Base-by-base conservation (phyloP, 2,329 filamentous ascomycete genomes). In the Aquanectria penicillioides region DNA sequence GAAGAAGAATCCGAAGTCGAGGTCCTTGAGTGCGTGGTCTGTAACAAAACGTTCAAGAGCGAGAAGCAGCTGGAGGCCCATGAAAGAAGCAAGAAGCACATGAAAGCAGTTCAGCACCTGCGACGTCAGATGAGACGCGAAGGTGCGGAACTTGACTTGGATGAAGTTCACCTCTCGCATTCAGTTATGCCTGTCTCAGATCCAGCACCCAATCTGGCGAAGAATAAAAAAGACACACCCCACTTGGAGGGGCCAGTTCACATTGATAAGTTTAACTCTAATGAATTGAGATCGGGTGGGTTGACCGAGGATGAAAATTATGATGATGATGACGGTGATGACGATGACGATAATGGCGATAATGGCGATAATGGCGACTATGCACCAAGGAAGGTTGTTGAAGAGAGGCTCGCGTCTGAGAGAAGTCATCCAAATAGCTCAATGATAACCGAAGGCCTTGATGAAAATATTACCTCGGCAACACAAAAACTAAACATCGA, bases 21-120 rank as follows among this genome's bases (percentile, higher is more conserved):
- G 64, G 78, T 87, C 25, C 85, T 92, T 50, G 89, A 89, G 68
- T 98, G 95, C 72, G 85, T 90, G 3, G 85, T 88, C 5, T 98
- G 95, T 75, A 85, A 87, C 65, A 92, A 91, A 65, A 83, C 78
- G 0, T 99, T 98, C 77, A 86, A 97, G 77, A 98, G 94, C 70
- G 91, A 97, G 72, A 93, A 93, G 65, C 94, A 98, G 71, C 93
- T 91, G 60, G 89, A 96, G 69, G 89, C 91, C 3, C 95, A 99
- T 70, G 94, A 97, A 78, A 93, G 90, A 78, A 98, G 94, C 81
- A 99, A 97, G 75, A 99, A 98, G 77, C 95, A 99, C 70, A 77
- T 89, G 61, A 98, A 97, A 73, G 90, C 93, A 3, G 84, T 97
- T 6, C 89, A 94, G 65, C 86, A 93, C 60, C 77, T 99, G 33